Evolutionary conservation across 176 grass and related monocot species (phyloP), one percentile per base, ranked within the genome.

Genomic region (Musa itinerans): DNA sequence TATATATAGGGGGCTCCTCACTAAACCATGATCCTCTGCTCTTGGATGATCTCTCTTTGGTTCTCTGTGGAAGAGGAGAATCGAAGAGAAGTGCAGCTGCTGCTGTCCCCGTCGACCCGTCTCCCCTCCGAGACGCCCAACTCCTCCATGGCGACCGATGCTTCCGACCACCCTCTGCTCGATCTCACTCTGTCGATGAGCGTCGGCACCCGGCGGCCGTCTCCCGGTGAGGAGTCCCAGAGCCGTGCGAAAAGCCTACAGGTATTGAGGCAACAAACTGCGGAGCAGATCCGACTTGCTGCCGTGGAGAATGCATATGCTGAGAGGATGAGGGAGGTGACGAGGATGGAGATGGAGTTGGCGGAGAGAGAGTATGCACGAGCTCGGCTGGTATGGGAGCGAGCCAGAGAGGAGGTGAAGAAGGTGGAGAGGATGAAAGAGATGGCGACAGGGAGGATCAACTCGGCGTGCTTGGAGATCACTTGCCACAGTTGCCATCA

Each of bases 351-450:
- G 84, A 65, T 92, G 76, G 96, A 95, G 81, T 69, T 86, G 5
- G 96, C 96, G 8, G 90, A 99, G 86, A 84, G 83, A 76, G 96
- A 99, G 82, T 95, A 95, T 71, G 89, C 96, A 50, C 84, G 89
- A 19, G 91, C 96, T 12, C 77, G 87, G 79, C 68, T 84, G 68
- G 88, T 99, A 71, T 99, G 96, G 96, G 96, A 89, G 73, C 77
- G 91, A 55, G 86, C 91, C 15, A 80, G 91, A 27, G 88, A 89
- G 62, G 91, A 99, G 84, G 89, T 95, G 80, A 86, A 92, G 86
- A 84, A 83, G 52, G 96, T 95, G 56, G 96, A 99, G 83, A 87
- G 91, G 73, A 92, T 99, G 88, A 99, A 99, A 83, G 89, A 91
- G 74, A 86, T 94, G 69, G 83, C 88, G 1, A 56, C 88, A 21